Evolutionary conservation across 441 rosid genomes (phyloP).

Genomic region (Brassica balearica): DNA sequence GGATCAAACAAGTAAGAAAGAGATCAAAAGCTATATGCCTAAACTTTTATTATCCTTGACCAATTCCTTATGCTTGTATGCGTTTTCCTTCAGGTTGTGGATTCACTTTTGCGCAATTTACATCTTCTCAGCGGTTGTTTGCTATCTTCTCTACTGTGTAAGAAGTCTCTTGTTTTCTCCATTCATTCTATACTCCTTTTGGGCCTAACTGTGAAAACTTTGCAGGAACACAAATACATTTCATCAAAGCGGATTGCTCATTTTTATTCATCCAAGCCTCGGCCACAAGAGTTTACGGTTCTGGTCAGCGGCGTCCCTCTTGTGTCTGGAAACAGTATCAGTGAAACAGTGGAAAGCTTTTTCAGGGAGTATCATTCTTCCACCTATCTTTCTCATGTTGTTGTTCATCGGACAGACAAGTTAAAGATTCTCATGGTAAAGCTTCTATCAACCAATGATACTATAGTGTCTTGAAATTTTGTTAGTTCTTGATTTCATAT

Average conservation of each 20-base stretch:
- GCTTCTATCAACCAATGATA: conserved; percentile 10
- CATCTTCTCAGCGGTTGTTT: conserved; percentile 81
- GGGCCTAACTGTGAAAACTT: conserved; percentile 16
- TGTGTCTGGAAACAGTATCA: conserved; percentile 56
- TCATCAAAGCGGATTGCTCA: conserved; percentile 67
- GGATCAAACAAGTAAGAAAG: conserved; percentile 81
- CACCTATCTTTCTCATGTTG: conserved; percentile 75
- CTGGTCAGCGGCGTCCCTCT: conserved; percentile 77
- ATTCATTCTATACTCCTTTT: conserved; percentile 13
- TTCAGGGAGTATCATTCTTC: conserved; percentile 85
- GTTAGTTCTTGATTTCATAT: conserved; percentile 22
- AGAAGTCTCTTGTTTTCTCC: conserved; percentile 46
- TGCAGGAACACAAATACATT: conserved; percentile 79
- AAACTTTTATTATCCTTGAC: not conserved
- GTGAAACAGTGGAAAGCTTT: conserved; percentile 76
- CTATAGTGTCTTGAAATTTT: conserved; percentile 9
- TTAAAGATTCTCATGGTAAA: conserved; percentile 72
- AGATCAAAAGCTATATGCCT: not conserved
- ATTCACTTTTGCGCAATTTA: conserved; percentile 92
- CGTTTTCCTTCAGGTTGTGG: conserved; percentile 80
- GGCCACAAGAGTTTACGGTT: conserved; percentile 78
- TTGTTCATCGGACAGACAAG: conserved; percentile 72
- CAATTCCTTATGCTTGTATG: conserved; percentile 32
- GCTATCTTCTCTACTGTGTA: conserved; percentile 89
- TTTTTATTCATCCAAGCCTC: conserved; percentile 80